Evolutionary conservation across 805 yeast genomes (phyloP).

Genomic region (Monosporozyma yasuniensis): DNA sequence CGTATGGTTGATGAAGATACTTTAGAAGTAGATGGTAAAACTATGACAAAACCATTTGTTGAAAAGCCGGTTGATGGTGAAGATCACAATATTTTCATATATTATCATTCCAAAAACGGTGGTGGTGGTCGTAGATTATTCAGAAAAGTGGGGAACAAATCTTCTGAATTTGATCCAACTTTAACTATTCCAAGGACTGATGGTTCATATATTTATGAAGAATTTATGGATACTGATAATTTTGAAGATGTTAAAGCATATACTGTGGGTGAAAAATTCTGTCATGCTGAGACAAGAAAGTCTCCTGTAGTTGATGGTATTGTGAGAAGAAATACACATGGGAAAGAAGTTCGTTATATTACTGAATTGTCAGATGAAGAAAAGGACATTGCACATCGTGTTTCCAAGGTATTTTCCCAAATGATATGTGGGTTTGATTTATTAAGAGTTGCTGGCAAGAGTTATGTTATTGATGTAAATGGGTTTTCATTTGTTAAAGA

Average conservation of each 20-base stretch:
- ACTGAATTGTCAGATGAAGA: conserved; percentile 74
- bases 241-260: conserved; percentile 98
- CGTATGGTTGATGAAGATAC: conserved; percentile 85
- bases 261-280: conserved; percentile 82
- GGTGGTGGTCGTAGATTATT: conserved; percentile 96
- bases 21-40: conserved; percentile 60
- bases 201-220: conserved; percentile 87
- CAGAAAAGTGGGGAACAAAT: conserved; percentile 93
- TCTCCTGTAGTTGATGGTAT: conserved; percentile 99
- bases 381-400: conserved; percentile 67
- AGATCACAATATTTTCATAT: conserved; percentile 91
- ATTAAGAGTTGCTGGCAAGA: conserved; percentile 76
- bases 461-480: conserved; percentile 93
- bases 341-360: conserved; percentile 88
- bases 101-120: conserved; percentile 79
- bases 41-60: conserved; percentile 81
- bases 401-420: conserved; percentile 72
- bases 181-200: conserved; percentile 68
- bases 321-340: conserved; percentile 93
- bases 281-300: conserved; percentile 97
- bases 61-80: conserved; percentile 99
- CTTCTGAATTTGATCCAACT: conserved; percentile 88
- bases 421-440: conserved; percentile 96
- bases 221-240: conserved; percentile 95
- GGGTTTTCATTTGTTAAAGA: conserved; percentile 98